These are phyloP conservation scores for Datisca glomerata DNA, from an alignment of 306 rosid genomes.

Conservation along the genomic window DNA sequence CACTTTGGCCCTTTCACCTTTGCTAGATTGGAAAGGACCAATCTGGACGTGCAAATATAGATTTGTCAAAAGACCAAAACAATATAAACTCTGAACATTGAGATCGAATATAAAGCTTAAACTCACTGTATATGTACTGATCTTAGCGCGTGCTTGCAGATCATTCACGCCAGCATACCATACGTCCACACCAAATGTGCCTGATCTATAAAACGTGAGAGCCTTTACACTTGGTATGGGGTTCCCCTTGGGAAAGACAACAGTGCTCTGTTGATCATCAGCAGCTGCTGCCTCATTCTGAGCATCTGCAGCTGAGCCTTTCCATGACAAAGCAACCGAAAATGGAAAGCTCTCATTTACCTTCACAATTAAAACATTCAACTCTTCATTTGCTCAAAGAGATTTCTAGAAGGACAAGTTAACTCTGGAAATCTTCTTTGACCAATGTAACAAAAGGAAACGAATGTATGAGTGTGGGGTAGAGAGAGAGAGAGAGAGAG, in stretches of 20 bases:
- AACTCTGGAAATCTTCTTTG: no score
- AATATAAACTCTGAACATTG: no score
- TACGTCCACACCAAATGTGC: constrained; percentile 66
- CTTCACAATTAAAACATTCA: constrained; percentile 37
- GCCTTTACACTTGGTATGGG: constrained; percentile 64
- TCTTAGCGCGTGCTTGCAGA: constrained; percentile 49
- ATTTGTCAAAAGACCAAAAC: no score
- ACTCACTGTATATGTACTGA: constrained; percentile 75
- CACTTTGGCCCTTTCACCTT: constrained; percentile 47
- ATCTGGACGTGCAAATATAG: constrained; percentile 40
- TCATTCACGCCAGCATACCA: constrained; percentile 51
- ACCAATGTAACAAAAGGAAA: no score
- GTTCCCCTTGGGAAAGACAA: constrained; percentile 83
- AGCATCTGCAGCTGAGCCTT: constrained; percentile 56
- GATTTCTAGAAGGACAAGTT: no score
- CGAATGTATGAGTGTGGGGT: no score
- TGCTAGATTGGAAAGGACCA: constrained; percentile 68
- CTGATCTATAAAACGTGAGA: constrained; percentile 54
- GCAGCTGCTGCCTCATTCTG: constrained; percentile 42
- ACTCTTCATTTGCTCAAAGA: no score
- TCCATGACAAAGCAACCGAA: constrained; percentile 67
- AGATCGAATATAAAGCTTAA: no score
- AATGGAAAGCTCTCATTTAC: constrained; percentile 79
- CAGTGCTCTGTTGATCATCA: constrained; percentile 40
- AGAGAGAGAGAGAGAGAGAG: no score